Evolutionary conservation across 1,284 basidiomycete species (phyloP).

Genomic region (Pulchroboletus neoregius): DNA sequence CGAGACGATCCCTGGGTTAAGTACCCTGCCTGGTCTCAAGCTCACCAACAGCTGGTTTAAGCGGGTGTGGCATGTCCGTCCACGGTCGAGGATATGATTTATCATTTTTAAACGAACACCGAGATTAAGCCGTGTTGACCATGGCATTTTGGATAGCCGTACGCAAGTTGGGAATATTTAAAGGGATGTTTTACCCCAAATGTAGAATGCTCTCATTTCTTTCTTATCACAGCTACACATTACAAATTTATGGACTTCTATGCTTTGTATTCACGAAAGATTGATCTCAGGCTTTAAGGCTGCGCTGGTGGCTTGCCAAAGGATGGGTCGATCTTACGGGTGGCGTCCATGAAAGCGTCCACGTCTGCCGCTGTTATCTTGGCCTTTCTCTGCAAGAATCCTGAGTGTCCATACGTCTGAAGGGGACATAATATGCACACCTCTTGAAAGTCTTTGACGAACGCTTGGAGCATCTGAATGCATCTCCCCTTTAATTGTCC

Average conservation of each 20-base stretch:
- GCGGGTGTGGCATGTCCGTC: slow-evolving; percentile 32
- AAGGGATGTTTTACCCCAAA: slow-evolving; percentile 3
- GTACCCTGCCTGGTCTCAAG: slow-evolving; percentile 26
- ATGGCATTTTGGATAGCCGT: slow-evolving; percentile 1
- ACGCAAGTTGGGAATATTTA: slow-evolving; percentile 1
- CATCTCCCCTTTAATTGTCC: slow-evolving; percentile 92
- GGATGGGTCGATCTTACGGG: slow-evolving; percentile 71
- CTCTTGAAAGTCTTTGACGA: slow-evolving; percentile 89
- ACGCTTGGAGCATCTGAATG: slow-evolving; percentile 79
- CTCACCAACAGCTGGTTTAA: slow-evolving; percentile 30
- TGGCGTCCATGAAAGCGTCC: slow-evolving; percentile 79
- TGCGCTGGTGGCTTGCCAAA: slow-evolving; percentile 27
- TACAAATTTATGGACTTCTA: slow-evolving; percentile 5
- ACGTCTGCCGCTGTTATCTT: slow-evolving; percentile 80
- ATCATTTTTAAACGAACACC: background rate
- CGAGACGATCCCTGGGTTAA: slow-evolving; percentile 25
- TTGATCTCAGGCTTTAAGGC: slow-evolving; percentile 1
- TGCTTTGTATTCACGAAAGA: background rate
- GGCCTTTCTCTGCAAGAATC: slow-evolving; percentile 60
- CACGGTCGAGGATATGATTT: slow-evolving; percentile 24
- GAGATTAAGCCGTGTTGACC: slow-evolving; percentile 11
- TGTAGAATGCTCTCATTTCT: background rate
- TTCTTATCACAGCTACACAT: background rate
- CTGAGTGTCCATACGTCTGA: slow-evolving; percentile 5
- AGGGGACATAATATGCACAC: slow-evolving; percentile 39